Evolutionary conservation across 2,329 filamentous ascomycete species (phyloP).

Genomic region (Xylaria sp.): DNA sequence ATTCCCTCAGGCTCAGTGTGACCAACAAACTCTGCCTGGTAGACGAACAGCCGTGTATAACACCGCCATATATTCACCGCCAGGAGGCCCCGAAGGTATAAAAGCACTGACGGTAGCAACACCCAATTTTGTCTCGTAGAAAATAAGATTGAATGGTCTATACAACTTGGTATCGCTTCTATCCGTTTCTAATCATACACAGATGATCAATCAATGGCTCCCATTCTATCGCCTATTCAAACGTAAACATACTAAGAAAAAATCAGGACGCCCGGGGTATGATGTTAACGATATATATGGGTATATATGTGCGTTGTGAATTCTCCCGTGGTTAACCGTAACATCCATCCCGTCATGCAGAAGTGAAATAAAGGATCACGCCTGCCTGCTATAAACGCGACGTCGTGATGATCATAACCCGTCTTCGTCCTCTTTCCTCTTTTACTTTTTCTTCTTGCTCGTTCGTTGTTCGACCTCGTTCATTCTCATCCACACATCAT

Average conservation of each 20-base stretch:
- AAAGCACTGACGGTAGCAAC: too few species aligned
- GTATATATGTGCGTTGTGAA: background rate
- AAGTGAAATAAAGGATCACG: background rate
- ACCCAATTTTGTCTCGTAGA: too few species aligned
- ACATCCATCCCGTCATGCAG: slow-evolving; percentile 1
- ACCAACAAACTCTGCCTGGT: background rate
- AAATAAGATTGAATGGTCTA: background rate
- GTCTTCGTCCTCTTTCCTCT: background rate
- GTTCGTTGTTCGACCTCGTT: background rate
- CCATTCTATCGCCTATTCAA: background rate
- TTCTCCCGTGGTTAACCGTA: background rate
- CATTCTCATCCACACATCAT: background rate
- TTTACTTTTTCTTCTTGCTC: background rate
- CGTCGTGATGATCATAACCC: slow-evolving; percentile 11
- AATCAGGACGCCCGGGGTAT: too few species aligned
- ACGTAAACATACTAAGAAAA: background rate
- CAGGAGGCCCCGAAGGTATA: too few species aligned
- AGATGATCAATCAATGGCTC: background rate
- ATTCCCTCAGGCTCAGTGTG: background rate
- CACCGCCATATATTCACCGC: too few species aligned
- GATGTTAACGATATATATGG: background rate
- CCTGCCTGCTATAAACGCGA: background rate
- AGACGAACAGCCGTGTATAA: too few species aligned
- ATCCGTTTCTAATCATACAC: background rate
- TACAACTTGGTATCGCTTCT: background rate